Conservation (phyloP, 2,329 filamentous ascomycete genomes). For the Calonectria henricotiae region DNA sequence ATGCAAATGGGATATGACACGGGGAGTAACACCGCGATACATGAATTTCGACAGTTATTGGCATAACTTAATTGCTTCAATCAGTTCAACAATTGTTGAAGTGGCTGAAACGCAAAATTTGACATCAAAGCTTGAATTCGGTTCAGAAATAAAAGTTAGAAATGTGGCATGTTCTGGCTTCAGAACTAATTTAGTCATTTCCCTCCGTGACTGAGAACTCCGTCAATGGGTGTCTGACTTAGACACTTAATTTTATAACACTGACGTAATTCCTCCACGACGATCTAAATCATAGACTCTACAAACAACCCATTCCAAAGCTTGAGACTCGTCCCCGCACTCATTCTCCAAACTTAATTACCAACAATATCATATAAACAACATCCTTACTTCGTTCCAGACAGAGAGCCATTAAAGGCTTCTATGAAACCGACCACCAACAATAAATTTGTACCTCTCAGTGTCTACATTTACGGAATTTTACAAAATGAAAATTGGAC, state of each 20-base stretch:
- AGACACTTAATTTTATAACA: neutral
- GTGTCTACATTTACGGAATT: too few species aligned
- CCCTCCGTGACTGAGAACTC: neutral
- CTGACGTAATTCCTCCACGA: neutral
- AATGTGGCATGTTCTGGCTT: neutral
- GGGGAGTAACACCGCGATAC: too few species aligned
- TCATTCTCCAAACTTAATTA: neutral
- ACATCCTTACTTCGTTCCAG: neutral
- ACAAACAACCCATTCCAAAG: neutral
- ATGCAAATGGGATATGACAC: too few species aligned
- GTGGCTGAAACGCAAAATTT: too few species aligned
- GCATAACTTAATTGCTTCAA: too few species aligned
- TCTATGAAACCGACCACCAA: too few species aligned
- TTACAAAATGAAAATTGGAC: neutral
- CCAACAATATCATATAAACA: neutral
- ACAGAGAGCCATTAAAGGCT: too few species aligned
- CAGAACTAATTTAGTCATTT: neutral
- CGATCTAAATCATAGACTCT: neutral
- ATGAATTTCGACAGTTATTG: too few species aligned
- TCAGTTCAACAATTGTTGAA: too few species aligned
- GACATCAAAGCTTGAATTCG: neutral
- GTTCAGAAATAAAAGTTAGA: neutral
- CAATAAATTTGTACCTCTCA: too few species aligned
- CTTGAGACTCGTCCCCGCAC: neutral
- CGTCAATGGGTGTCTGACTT: neutral